Evolutionary conservation across 495 filamentous ascomycete genomes (phyloP).

Genomic region (Hypomontagnella submonticulosa): DNA sequence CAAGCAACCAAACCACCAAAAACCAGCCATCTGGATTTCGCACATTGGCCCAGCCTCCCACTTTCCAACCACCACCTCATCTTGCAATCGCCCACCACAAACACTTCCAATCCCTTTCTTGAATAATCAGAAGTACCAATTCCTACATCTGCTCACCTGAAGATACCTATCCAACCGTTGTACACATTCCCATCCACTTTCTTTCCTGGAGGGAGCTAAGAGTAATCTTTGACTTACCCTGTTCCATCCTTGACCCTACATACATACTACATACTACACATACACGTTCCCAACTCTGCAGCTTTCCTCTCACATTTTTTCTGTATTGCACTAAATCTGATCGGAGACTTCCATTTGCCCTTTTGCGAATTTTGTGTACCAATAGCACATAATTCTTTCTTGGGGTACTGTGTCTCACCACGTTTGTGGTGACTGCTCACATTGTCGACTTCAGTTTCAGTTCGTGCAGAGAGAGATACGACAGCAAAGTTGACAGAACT

Average conservation of each 20-base stretch:
- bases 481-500: slow-evolving; percentile 56
- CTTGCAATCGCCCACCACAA: slow-evolving; percentile 6
- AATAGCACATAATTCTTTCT: slow-evolving; percentile 22
- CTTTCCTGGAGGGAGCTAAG: slow-evolving; percentile 1
- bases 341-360: slow-evolving; percentile 17
- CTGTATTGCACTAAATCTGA: slow-evolving; percentile 4
- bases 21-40: slow-evolving; percentile 43
- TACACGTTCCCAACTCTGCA: slow-evolving; percentile 9
- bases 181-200: slow-evolving; percentile 3
- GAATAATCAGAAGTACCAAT: slow-evolving; percentile 21
- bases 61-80: slow-evolving; percentile 36
- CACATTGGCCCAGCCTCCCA: slow-evolving; percentile 40
- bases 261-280: slow-evolving; percentile 14
- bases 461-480: slow-evolving; percentile 49
- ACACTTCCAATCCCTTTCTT: slow-evolving; percentile 12
- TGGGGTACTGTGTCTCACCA: slow-evolving; percentile 25
- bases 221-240: slow-evolving; percentile 2
- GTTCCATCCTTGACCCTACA: slow-evolving; percentile 12
- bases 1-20: slow-evolving; percentile 2
- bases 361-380: slow-evolving; percentile 11
- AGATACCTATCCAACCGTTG: slow-evolving; percentile 24
- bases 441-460: slow-evolving; percentile 56
- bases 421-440: slow-evolving; percentile 56
- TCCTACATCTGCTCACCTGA: slow-evolving; percentile 17
- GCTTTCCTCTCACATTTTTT: slow-evolving; percentile 10